These are phyloP conservation scores for Cenchrus americanus DNA, from an alignment of 176 grass and related monocot species.

Conservation along the genomic window DNA sequence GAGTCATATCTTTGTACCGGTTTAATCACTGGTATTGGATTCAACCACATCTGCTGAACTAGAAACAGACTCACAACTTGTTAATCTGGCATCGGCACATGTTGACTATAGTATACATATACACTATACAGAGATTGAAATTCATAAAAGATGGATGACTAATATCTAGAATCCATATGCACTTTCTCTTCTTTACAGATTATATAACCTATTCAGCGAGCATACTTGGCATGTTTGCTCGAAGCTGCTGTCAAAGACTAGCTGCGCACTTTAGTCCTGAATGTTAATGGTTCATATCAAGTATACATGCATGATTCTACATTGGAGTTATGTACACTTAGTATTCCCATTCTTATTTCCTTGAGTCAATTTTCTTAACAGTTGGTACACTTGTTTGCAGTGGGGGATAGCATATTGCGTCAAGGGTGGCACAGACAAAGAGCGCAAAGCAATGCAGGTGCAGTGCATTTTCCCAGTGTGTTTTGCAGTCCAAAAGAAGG, in stretches of 20 bases:
- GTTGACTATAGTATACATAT: background rate
- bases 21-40: background rate
- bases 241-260: background rate
- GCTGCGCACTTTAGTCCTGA: background rate
- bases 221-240: background rate
- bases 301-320: background rate
- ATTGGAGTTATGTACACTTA: background rate
- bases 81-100: background rate
- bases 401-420: conserved; percentile 96
- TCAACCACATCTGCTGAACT: background rate
- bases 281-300: background rate
- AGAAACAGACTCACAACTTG: background rate
- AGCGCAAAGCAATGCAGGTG: conserved; percentile 82
- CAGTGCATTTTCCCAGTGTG: conserved; percentile 1
- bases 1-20: background rate
- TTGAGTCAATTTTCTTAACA: background rate
- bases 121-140: background rate
- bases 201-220: background rate
- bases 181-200: background rate
- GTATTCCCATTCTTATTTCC: background rate
- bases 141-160: background rate
- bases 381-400: conserved; percentile 50
- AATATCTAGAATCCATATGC: background rate
- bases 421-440: conserved; percentile 69
- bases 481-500: conserved; percentile 14